These are phyloP conservation scores for Verbascum thapsus DNA, from an alignment of 257 asterid species.

Conservation along the genomic window DNA sequence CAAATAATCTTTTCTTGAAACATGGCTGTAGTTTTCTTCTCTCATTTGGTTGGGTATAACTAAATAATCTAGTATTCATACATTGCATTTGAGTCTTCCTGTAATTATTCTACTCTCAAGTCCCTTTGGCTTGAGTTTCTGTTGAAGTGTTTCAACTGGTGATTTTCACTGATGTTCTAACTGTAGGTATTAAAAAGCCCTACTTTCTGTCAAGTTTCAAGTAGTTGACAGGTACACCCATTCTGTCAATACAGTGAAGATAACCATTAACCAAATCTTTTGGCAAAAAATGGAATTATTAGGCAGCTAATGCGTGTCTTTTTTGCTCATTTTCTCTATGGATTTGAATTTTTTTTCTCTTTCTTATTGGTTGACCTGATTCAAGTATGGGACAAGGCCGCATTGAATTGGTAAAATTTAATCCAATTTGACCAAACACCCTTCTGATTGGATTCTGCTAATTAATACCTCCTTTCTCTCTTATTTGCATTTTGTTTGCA, in stretches of 20 bases:
- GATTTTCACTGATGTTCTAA: slow-evolving; percentile 4
- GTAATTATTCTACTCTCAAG: not conserved
- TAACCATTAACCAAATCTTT: not conserved
- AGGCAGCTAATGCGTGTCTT: not conserved
- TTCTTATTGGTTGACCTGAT: not conserved
- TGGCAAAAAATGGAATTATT: not conserved
- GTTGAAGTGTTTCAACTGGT: not conserved
- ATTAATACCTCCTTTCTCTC: not conserved
- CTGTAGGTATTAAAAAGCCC: not conserved
- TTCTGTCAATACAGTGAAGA: not conserved
- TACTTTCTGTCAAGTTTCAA: not conserved
- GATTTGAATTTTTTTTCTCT: not conserved
- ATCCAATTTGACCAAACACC: not conserved
- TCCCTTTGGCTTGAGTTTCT: not conserved
- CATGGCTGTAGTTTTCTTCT: not conserved
- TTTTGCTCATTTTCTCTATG: not conserved
- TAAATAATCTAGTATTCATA: not conserved
- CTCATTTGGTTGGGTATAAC: not conserved
- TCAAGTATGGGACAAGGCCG: not conserved
- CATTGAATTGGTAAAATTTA: not conserved
- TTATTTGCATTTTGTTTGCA: slow-evolving; percentile 14
- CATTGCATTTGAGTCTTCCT: not conserved
- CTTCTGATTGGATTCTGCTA: not conserved
- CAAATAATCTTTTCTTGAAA: not conserved
- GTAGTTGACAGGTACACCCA: not conserved